Base-by-base conservation (phyloP, 2,329 filamentous ascomycete genomes). In the Aspergillus sp. region DNA sequence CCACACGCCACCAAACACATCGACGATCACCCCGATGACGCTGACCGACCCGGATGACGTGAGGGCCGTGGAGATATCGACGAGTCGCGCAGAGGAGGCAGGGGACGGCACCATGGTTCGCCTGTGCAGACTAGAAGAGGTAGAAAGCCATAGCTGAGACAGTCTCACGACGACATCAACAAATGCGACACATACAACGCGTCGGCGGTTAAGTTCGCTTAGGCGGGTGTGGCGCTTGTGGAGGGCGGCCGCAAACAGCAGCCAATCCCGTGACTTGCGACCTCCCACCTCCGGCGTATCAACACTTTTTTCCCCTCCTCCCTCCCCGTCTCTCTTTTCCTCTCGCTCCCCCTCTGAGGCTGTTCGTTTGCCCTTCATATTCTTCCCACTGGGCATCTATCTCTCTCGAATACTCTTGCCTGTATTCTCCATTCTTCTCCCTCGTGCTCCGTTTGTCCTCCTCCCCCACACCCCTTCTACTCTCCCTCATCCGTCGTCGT, bases 1-100 rank as follows among this genome's bases (percentile, higher is more conserved):
- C 0, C 74, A 76, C 1, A 83, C 81, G 1, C 77, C 47, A 6
- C 41, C 69, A 51, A 82, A 78, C 45, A 78, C 79, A 60, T 93
- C 88, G 47, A 83, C 82, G 3, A 93, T 81, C 4, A 93, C 70
- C 1, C 90, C 91, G 47, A 90, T 79, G 38, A 94, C 72, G 69
- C 76, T 86, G 57, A 85, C 74, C 5, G 24, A 65, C 57, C 22
- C 59, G 8, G 58, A 44, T 43, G 69, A 50, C 20, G 67, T 65
- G 17, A 47, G 79, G 69, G 54, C 84, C 66, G 56, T 71, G 63
- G 59, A 79, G 68, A 82, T 69, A 40, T 72, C 68, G 4, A 71
- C 65, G 59, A 82, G 82, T 35, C 40, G 40, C 14, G 35, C 69
- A 2, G 65, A 19, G 6, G 55, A 48, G 35, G 19, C 7, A 22